Evolutionary conservation across 2,329 filamentous ascomycete species (phyloP).

Genomic region (Fusarium floridanum): DNA sequence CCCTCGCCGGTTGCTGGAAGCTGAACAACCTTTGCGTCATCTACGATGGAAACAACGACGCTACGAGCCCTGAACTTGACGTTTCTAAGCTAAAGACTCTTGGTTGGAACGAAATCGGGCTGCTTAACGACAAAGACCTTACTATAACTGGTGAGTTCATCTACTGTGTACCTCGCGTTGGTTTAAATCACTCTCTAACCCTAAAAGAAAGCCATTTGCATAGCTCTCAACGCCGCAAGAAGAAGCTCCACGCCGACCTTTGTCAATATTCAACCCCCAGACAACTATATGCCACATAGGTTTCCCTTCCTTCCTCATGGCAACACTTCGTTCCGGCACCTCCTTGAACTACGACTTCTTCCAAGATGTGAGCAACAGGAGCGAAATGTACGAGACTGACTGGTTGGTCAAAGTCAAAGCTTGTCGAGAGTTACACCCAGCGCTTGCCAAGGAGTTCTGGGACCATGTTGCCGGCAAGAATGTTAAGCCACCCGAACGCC

Average conservation of each 20-base stretch:
- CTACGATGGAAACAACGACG: not conserved
- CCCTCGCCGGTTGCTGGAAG: too few species aligned
- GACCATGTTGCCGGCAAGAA: not conserved
- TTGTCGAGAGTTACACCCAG: not conserved
- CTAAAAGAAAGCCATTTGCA: not conserved
- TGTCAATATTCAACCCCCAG: not conserved
- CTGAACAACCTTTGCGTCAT: not conserved
- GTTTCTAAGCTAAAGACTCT: not conserved
- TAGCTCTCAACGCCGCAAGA: not conserved
- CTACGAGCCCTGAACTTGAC: not conserved
- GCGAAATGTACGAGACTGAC: not conserved
- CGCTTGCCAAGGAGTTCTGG: not conserved
- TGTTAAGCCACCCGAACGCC: not conserved
- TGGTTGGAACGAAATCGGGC: not conserved
- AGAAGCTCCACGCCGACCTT: not conserved
- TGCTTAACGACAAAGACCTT: not conserved
- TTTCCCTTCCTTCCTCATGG: not conserved
- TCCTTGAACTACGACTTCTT: not conserved
- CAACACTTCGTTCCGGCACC: not conserved
- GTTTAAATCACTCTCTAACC: not conserved
- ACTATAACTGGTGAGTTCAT: not conserved
- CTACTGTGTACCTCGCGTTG: not conserved
- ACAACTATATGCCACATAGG: not conserved
- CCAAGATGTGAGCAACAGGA: not conserved
- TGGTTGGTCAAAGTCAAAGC: not conserved